Evolutionary conservation across 106 monocot genomes (phyloP), one percentile per base, ranked within the genome.

Genomic region (Alisma plantagoaquatica): DNA sequence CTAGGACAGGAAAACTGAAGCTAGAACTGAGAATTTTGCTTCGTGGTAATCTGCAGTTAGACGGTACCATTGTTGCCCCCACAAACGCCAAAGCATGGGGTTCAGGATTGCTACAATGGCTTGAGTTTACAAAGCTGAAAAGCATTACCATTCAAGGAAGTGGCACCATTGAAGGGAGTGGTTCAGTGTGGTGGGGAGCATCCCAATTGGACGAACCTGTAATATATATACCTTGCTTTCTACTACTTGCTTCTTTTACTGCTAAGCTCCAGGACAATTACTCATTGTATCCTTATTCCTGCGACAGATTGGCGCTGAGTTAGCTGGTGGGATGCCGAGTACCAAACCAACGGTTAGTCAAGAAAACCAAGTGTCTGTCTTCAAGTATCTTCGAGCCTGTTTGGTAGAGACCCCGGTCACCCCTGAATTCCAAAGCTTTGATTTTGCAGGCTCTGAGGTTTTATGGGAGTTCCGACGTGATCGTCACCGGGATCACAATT

Each of bases 11-110:
- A n/a, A n/a, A n/a, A n/a, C n/a, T n/a, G n/a, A n/a, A n/a, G n/a
- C n/a, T n/a, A n/a, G n/a, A 4, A 16, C 51, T 38, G 56, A 2
- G 3, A n/a, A n/a, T n/a, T n/a, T n/a, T n/a, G n/a, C n/a, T n/a
- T n/a, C n/a, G n/a, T n/a, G n/a, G n/a, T n/a, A n/a, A n/a, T 12
- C 5, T 65, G 69, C 61, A 79, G 79, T 62, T 80, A 52, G 67
- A 75, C 41, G 80, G 80, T 31, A 70, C 45, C 2, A 61, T 80
- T 30, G 28, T 71, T 14, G 74, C 80, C 10, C 74, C 74, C 20
- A 67, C 62, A 25, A 63, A 54, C 52, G 15, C 70, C 12, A 67
- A 63, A 15, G 51, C 46, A 2, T 80, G 80, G 80, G 66, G 57
- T 18, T 56, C 74, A 29, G 74, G 67, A 31, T 23, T 67, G 3